phyloP scores from a whole-genome alignment of 345 rosid species.

The Citrus sinensis region DVS_A1.0 CM039163.1:48959501-48960000 shows the following conservation, averaged over 20 bases:
- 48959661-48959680: not conserved
- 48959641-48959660: not conserved
- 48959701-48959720: not conserved
- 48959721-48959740: not conserved
- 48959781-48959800: not conserved
- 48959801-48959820: not conserved
- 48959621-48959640: not conserved
- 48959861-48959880: no score
- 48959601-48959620: not conserved
- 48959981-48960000: no score
- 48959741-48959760: not conserved
- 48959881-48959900: no score
- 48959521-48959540: constrained; percentile 76
- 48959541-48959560: constrained; percentile 65
- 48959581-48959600: constrained; percentile 46
- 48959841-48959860: no score
- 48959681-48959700: not conserved
- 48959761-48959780: not conserved
- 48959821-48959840: not conserved
- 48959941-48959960: no score
- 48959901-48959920: no score
- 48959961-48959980: no score
- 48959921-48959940: no score
- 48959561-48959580: constrained; percentile 33
- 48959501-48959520: constrained; percentile 94